A percentile compares a stretch with the other conserved stretches of the same genome.
Evolutionary conservation across 2,329 filamentous ascomycete genomes (phyloP).

Genomic region (Daldinia sp.): DNA sequence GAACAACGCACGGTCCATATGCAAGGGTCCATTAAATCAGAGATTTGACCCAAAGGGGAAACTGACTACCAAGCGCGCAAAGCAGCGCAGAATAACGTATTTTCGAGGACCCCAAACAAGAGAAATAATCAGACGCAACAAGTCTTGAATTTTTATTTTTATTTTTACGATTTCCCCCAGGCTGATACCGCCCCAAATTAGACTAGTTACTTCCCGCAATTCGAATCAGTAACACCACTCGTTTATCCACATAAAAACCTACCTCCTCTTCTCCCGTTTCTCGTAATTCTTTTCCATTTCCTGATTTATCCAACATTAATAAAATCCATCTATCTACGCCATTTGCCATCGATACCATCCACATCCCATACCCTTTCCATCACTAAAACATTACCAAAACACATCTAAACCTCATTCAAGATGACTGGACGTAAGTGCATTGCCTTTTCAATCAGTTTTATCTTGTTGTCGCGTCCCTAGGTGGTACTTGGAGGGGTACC

Average conservation of each 20-base stretch:
- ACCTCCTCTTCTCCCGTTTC: constrained; percentile 30
- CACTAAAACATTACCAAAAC: constrained; percentile 39
- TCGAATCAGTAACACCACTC: constrained; percentile 46
- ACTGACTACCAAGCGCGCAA: constrained; percentile 25
- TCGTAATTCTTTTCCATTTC: constrained; percentile 36
- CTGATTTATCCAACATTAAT: constrained; percentile 44
- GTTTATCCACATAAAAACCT: constrained; percentile 41
- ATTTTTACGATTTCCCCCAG: constrained; percentile 19
- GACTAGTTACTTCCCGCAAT: constrained; percentile 36
- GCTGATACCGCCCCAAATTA: constrained; percentile 28
- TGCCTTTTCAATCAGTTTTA: constrained; percentile 26
- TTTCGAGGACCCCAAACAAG: constrained; percentile 35
- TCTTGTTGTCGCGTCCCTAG: constrained; percentile 31
- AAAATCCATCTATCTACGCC: constrained; percentile 40
- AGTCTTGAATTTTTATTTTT: constrained; percentile 36
- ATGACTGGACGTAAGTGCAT: constrained; percentile 77
- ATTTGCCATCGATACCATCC: constrained; percentile 43
- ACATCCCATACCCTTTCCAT: constrained; percentile 44
- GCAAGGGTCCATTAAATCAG: constrained; percentile 21
- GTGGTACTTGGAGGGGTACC: constrained; percentile 1
- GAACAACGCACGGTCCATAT: constrained; percentile 22
- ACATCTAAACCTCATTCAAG: constrained; percentile 53
- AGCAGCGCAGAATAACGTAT: constrained; percentile 24
- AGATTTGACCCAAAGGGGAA: constrained; percentile 26
- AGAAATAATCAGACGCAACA: constrained; percentile 38